A percentile compares a stretch with the other conserved stretches of the same genome.
phyloP scores from a whole-genome alignment of 2,329 filamentous ascomycete species.

The Albifimbria verrucaria region DNA sequence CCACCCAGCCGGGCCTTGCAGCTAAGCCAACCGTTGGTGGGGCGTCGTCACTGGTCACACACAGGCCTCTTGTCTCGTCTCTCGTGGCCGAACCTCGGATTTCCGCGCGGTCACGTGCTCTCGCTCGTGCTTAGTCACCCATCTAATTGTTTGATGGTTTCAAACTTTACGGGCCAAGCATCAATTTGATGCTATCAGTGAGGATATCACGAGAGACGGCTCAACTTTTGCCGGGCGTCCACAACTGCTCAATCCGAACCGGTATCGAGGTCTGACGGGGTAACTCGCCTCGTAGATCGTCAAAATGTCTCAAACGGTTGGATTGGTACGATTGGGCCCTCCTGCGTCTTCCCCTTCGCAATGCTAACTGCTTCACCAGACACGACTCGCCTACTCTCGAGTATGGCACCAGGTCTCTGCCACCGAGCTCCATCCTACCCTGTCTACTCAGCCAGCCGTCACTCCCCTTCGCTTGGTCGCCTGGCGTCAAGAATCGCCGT shows the following conservation, averaged over 20 bases:
- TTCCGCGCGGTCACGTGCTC: not conserved
- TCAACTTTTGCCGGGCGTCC: not conserved
- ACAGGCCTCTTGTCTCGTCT: not conserved
- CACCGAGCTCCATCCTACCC: conserved; percentile 60
- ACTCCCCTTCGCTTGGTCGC: conserved; percentile 82
- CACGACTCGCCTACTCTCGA: conserved; percentile 91
- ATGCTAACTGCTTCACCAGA: conserved; percentile 50
- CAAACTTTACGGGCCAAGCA: conserved; percentile 26
- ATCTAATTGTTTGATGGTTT: conserved; percentile 16
- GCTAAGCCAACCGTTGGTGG: conserved; percentile 7
- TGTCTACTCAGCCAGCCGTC: conserved; percentile 54
- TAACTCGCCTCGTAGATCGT: conserved; percentile 16
- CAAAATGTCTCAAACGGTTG: conserved; percentile 76
- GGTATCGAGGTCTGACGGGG: conserved; percentile 6
- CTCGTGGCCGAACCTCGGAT: not conserved
- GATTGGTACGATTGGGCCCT: conserved; percentile 53
- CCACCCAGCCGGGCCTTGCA: conserved; percentile 11
- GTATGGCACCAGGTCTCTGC: conserved; percentile 88
- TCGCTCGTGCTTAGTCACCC: conserved; percentile 18
- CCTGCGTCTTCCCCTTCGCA: conserved; percentile 2
- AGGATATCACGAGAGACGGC: not conserved
- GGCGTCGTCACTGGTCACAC: too few species aligned
- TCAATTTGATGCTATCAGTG: too few species aligned
- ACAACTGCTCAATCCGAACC: not conserved
- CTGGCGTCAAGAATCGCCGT: conserved; percentile 84